Conservation (phyloP, 1,284 basidiomycete genomes). For the Porogramme epimiltina region DNA sequence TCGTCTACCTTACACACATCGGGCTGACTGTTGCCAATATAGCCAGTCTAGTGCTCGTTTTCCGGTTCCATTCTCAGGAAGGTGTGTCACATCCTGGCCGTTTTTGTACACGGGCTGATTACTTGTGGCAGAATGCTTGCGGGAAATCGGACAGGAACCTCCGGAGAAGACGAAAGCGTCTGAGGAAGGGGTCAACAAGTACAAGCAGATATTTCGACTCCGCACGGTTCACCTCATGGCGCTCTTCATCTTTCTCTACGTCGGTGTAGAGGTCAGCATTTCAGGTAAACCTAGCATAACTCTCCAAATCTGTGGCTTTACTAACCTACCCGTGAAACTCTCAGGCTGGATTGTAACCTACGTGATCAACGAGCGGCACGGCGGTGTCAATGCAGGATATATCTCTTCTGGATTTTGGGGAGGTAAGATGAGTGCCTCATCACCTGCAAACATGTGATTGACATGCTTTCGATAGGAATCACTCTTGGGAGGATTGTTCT, state of each 20-base stretch:
- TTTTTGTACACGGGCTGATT: neutral
- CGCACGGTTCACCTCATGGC: slow-evolving; percentile 44
- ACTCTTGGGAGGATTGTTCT: slow-evolving; percentile 45
- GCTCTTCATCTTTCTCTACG: slow-evolving; percentile 46
- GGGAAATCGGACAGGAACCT: slow-evolving; percentile 32
- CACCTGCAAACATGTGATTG: neutral
- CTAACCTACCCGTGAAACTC: neutral
- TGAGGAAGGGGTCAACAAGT: slow-evolving; percentile 32
- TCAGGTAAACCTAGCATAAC: slow-evolving; percentile 33
- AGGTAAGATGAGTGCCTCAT: slow-evolving; percentile 17
- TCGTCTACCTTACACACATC: slow-evolving; percentile 63
- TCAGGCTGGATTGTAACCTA: slow-evolving; percentile 57
- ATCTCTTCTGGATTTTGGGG: slow-evolving; percentile 52
- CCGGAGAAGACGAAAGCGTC: slow-evolving; percentile 26
- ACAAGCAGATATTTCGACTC: slow-evolving; percentile 38
- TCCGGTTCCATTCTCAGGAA: slow-evolving; percentile 56
- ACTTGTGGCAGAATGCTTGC: slow-evolving; percentile 29
- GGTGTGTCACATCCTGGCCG: slow-evolving; percentile 31
- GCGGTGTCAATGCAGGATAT: slow-evolving; percentile 49
- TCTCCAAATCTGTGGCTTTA: neutral
- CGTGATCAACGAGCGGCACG: slow-evolving; percentile 42
- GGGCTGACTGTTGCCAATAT: slow-evolving; percentile 52
- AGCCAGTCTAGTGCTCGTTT: slow-evolving; percentile 44
- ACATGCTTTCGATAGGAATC: slow-evolving; percentile 28
- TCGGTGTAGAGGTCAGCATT: slow-evolving; percentile 49